A percentile compares a stretch with the other conserved stretches of the same genome.
These are phyloP conservation scores for Collybiopsis confluens DNA, from an alignment of 768 basidiomycete genomes.

Conservation along the genomic window DNA sequence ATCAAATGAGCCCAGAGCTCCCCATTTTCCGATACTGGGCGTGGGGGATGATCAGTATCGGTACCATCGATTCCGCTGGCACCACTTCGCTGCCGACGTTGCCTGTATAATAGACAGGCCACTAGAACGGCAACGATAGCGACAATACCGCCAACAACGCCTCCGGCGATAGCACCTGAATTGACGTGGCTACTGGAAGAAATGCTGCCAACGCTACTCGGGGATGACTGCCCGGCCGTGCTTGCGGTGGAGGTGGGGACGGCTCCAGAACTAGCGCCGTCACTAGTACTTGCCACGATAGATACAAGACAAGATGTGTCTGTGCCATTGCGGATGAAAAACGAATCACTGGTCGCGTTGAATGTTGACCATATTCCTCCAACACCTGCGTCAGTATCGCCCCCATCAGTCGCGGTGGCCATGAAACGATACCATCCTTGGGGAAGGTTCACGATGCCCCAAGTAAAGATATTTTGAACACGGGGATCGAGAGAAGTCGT, in stretches of 20 bases:
- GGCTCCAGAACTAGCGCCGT: neutral
- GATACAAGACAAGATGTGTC: conserved; percentile 2
- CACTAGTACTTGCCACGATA: neutral
- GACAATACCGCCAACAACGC: conserved; percentile 1
- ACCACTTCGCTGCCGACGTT: neutral
- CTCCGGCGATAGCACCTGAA: conserved; percentile 3
- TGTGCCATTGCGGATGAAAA: conserved; percentile 2
- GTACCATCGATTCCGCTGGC: neutral
- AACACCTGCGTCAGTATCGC: neutral
- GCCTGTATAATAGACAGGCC: neutral
- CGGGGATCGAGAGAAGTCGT: conserved; percentile 1
- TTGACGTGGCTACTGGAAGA: neutral
- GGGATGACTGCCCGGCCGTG: neutral
- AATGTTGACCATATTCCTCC: neutral
- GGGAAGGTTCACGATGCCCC: neutral
- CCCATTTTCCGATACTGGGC: conserved; percentile 6
- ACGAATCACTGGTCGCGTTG: neutral
- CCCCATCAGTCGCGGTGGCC: conserved; percentile 3
- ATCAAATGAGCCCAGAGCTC: conserved; percentile 6
- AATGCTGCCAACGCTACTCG: neutral
- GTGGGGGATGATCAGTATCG: neutral
- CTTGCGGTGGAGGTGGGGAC: neutral
- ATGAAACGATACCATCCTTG: conserved; percentile 5
- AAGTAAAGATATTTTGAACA: neutral
- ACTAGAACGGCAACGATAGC: neutral